Conservation (phyloP, 176 grass and related monocot genomes). For the Carex scoparia region DNA sequence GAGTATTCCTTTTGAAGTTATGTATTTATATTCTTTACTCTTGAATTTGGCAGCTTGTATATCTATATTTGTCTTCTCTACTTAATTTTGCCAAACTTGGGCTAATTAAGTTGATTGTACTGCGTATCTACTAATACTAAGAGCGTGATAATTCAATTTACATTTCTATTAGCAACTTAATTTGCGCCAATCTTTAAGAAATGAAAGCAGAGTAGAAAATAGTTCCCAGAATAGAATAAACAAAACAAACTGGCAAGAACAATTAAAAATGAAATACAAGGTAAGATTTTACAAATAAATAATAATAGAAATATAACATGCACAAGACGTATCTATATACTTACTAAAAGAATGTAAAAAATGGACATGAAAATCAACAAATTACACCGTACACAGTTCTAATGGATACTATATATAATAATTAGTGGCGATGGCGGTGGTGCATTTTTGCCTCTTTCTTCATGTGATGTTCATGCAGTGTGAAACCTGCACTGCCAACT, state of each 20-base stretch:
- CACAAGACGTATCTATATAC: not conserved
- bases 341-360: not conserved
- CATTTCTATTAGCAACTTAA: not conserved
- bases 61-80: too few relatives aligned
- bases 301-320: not conserved
- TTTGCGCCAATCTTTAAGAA: not conserved
- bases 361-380: not conserved
- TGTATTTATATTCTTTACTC: not conserved
- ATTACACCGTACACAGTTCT: not conserved
- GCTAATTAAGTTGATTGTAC: not conserved
- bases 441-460: constrained; percentile 18
- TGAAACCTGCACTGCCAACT: constrained; percentile 12
- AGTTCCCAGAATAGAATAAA: too few relatives aligned
- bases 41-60: too few relatives aligned
- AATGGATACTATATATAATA: not conserved
- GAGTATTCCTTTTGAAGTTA: not conserved
- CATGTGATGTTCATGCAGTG: constrained; percentile 12
- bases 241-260: too few relatives aligned
- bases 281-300: not conserved
- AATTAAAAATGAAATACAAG: not conserved
- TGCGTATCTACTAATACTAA: not conserved
- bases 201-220: not conserved
- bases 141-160: not conserved
- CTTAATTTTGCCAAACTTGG: too few relatives aligned
- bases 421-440: not conserved